Evolutionary conservation across 805 yeast species (phyloP), one percentile per base, ranked within the genome.

Genomic region (Candida endomychidarum): DNA sequence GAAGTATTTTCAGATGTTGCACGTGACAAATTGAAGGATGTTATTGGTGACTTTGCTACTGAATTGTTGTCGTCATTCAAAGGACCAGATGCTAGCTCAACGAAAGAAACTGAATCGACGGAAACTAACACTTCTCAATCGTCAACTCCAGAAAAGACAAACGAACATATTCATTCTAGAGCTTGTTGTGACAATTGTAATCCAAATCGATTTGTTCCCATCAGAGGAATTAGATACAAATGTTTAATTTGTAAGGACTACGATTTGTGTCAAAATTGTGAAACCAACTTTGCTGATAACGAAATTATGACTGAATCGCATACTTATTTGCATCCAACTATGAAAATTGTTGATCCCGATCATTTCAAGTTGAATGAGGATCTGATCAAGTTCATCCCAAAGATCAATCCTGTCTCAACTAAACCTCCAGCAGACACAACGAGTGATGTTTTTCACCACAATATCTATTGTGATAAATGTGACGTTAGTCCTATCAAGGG

Each of bases 221-320:
- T 75, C 31, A 45, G 37, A 16, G 83, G 83, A 6, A 45, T 56
- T 5, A 64, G 84, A 36, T 78, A 66, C 50, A 66, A 69, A 31
- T 78, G 84, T 54, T 46, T 70, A 18, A 70, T 76, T 21, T 78
- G 84, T 50, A 52, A 53, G 3, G 76, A 79, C 51, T 76, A 63
- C 51, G 83, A 79, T 51, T 54, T 78, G 38, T 78, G 84, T 51
- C 66, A 67, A 34, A 31, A 47, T 15, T 64, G 70, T 48, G 65
- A 61, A 38, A 33, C 36, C 4, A 46, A 45, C 8, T 42, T 40
- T 22, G 29, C 23, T 17, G 34, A 14, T 38, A 49, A 27, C 38
- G 37, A 21, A 34, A 37, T 24, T 19, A 40, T 33, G 52, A 56
- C 20, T 27, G 38, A 29, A 12, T 19, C 30, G 7, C 70, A 65